phyloP scores from a whole-genome alignment of 2,329 filamentous ascomycete species.

The Trematosphaeria pertusa region DNA sequence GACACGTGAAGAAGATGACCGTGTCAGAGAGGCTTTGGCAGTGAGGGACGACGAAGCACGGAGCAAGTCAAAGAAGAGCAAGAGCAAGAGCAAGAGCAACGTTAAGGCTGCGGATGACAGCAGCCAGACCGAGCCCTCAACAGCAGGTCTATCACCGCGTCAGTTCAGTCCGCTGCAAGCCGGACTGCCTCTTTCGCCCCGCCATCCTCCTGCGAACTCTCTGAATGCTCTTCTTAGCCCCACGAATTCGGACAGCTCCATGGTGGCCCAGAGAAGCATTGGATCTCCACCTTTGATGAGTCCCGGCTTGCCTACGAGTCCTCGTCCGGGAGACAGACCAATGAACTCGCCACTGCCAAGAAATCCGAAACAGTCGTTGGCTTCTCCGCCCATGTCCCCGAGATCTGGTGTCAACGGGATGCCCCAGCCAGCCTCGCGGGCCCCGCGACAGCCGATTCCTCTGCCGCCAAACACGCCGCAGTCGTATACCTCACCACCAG shows the following conservation, averaged over 20 bases:
- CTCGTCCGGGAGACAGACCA: conserved; percentile 66
- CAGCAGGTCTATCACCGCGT: conserved; percentile 37
- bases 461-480: conserved; percentile 73
- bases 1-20: conserved; percentile 88
- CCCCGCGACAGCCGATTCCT: conserved; percentile 75
- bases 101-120: too few species aligned
- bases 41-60: conserved; percentile 72
- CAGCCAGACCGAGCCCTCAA: too few species aligned
- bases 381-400: conserved; percentile 74
- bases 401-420: conserved; percentile 54
- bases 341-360: conserved; percentile 66
- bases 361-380: conserved; percentile 61
- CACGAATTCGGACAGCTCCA: conserved; percentile 48
- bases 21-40: conserved; percentile 73
- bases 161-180: conserved; percentile 38
- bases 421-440: conserved; percentile 71
- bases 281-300: conserved; percentile 60
- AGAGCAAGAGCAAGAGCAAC: conserved; percentile 60
- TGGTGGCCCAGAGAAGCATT: conserved; percentile 48
- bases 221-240: conserved; percentile 59
- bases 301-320: conserved; percentile 69
- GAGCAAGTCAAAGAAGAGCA: conserved; percentile 76
- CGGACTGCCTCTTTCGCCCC: conserved; percentile 47
- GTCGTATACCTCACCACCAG: conserved; percentile 63
- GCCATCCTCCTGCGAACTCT: conserved; percentile 45